Percentiles rank a stretch among this genome's conserved stretches.
Conservation (phyloP, 2,329 filamentous ascomycete genomes). For the Cyphellophora europaea region DNA sequence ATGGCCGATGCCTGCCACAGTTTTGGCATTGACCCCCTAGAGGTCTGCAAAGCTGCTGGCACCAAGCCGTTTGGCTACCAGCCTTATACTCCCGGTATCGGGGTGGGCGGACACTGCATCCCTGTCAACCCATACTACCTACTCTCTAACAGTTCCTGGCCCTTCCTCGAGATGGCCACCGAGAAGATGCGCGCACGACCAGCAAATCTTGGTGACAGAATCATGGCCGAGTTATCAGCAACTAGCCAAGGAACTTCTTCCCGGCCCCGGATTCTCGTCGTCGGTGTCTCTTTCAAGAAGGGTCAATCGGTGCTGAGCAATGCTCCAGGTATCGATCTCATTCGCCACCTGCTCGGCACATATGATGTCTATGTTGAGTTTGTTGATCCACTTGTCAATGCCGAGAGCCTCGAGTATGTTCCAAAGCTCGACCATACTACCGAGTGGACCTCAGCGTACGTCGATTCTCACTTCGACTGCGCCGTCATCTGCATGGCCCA, state of each 20-base stretch:
- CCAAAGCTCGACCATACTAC: slow-evolving; percentile 1
- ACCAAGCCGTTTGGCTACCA: slow-evolving; percentile 15
- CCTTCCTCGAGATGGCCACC: slow-evolving; percentile 9
- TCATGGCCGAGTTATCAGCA: slow-evolving; percentile 5
- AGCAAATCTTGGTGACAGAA: slow-evolving; percentile 4
- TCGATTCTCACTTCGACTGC: background rate
- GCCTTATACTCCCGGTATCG: slow-evolving; percentile 10
- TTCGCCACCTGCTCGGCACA: background rate
- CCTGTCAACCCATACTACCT: slow-evolving; percentile 15
- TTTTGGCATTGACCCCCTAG: slow-evolving; percentile 10
- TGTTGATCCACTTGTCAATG: slow-evolving; percentile 1
- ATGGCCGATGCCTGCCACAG: slow-evolving; percentile 12
- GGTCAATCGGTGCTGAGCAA: slow-evolving; percentile 11
- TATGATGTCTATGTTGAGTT: slow-evolving; percentile 1
- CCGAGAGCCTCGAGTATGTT: background rate
- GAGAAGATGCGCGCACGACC: slow-evolving; percentile 10
- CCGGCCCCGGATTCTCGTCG: slow-evolving; percentile 9
- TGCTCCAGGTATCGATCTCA: slow-evolving; percentile 10
- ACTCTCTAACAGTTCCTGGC: slow-evolving; percentile 7
- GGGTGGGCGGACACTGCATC: slow-evolving; percentile 15
- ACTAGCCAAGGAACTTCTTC: slow-evolving; percentile 1
- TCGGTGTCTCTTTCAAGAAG: slow-evolving; percentile 14
- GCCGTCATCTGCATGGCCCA: background rate
- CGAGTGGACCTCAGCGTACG: background rate
- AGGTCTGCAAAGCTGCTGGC: slow-evolving; percentile 12